phyloP scores from a whole-genome alignment of 768 basidiomycete species.

The Dentipellis sp. region DNA sequence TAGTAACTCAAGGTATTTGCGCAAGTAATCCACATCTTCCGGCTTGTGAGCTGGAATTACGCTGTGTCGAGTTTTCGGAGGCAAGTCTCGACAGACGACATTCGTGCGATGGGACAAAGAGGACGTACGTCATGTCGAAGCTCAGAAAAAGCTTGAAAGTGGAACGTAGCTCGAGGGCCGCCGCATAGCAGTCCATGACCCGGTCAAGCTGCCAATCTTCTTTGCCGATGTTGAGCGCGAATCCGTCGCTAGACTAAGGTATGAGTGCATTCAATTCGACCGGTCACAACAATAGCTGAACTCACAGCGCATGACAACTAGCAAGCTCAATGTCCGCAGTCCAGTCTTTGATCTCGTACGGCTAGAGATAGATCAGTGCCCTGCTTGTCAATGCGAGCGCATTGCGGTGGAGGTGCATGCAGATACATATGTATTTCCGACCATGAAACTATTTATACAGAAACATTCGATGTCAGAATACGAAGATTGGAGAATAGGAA shows the following conservation, averaged over 20 bases:
- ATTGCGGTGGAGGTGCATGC: not conserved
- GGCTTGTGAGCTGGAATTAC: conserved; percentile 8
- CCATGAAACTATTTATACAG: conserved; percentile 22
- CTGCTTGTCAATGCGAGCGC: not conserved
- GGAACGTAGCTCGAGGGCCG: conserved; percentile 34
- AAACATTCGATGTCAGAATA: no score
- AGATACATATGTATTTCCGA: conserved; percentile 27
- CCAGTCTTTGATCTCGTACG: conserved; percentile 24
- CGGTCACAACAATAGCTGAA: not conserved
- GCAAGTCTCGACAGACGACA: not conserved
- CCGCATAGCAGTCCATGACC: conserved; percentile 30
- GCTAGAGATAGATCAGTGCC: conserved; percentile 9
- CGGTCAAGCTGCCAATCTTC: conserved; percentile 19
- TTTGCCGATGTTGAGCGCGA: conserved; percentile 18
- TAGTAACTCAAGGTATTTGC: conserved; percentile 20
- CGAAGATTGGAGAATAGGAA: no score
- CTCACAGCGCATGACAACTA: conserved; percentile 18
- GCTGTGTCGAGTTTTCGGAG: conserved; percentile 20
- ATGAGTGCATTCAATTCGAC: not conserved
- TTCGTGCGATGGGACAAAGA: not conserved
- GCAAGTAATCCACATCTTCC: conserved; percentile 15
- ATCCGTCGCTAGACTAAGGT: conserved; percentile 12
- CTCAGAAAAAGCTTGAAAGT: conserved; percentile 27
- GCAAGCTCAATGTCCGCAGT: conserved; percentile 23
- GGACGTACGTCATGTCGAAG: conserved; percentile 29